Conservation (phyloP, 1,284 basidiomycete genomes). For the Thecaphora thlaspeos region DNA sequence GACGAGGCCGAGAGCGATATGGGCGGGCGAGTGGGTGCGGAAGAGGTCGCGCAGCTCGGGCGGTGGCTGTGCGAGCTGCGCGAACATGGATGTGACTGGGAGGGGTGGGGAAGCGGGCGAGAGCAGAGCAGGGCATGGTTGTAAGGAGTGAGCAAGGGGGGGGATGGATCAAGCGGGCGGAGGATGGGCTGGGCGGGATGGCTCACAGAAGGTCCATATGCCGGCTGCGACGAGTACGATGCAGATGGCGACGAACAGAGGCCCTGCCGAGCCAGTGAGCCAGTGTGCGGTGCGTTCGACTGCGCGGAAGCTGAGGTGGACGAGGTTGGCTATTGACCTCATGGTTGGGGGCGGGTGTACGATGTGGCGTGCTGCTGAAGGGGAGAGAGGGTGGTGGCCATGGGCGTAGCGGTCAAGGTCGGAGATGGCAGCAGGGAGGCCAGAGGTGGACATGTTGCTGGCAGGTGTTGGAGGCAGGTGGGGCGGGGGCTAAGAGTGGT, state of each 20-base stretch:
- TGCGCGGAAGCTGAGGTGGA: conserved; percentile 81
- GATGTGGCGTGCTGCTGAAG: too few species aligned
- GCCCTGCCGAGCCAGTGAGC: conserved; percentile 84
- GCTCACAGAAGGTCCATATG: conserved; percentile 76
- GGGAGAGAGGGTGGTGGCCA: too few species aligned
- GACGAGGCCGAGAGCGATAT: conserved; percentile 41
- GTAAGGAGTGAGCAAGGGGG: background rate
- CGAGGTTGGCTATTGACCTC: conserved; percentile 59
- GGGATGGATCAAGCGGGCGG: background rate
- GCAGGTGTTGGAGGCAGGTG: too few species aligned
- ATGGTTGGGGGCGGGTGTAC: too few species aligned
- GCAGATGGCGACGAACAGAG: conserved; percentile 74
- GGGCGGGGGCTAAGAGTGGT: too few species aligned
- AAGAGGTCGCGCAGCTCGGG: conserved; percentile 31
- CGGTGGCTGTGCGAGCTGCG: conserved; percentile 32
- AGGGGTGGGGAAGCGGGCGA: background rate
- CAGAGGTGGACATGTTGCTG: too few species aligned
- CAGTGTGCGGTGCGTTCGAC: conserved; percentile 75
- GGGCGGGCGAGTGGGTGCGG: conserved; percentile 38
- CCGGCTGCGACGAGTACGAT: conserved; percentile 70
- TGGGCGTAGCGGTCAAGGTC: too few species aligned
- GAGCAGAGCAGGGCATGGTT: background rate
- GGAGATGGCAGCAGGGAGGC: too few species aligned
- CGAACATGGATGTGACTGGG: conserved; percentile 35
- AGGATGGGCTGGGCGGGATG: background rate